A percentile compares a stretch with the other conserved stretches of the same genome.
Conservation (phyloP, 2,329 filamentous ascomycete genomes). For the Dactylellina parvicollis region DNA sequence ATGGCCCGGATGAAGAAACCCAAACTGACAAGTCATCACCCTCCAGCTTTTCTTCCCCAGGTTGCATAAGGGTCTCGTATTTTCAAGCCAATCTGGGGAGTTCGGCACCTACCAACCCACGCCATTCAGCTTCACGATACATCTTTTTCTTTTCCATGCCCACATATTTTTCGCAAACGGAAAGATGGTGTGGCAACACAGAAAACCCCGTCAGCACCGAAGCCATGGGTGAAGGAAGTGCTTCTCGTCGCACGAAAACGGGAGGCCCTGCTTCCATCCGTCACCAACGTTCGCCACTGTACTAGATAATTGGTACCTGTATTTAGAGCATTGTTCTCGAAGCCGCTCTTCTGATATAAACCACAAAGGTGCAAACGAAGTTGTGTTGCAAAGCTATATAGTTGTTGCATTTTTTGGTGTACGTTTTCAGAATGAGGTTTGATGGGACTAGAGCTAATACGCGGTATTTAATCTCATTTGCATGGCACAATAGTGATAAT, state of each 20-base stretch:
- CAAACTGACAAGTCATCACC: neutral
- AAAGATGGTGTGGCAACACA: constrained; percentile 32
- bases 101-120: neutral
- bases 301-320: constrained; percentile 3
- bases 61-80: constrained; percentile 22
- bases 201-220: neutral
- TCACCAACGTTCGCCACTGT: constrained; percentile 24
- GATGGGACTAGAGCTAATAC: too few species aligned
- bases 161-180: neutral
- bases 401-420: too few species aligned
- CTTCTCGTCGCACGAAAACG: constrained; percentile 45
- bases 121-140: neutral
- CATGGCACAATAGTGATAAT: too few species aligned
- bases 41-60: neutral
- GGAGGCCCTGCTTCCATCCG: constrained; percentile 12
- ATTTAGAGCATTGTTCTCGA: constrained; percentile 13
- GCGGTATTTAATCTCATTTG: too few species aligned
- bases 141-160: neutral
- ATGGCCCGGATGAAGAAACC: constrained; percentile 31
- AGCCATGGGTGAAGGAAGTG: neutral
- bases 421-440: too few species aligned
- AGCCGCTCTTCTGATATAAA: neutral
- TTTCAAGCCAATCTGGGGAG: neutral
- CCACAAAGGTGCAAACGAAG: too few species aligned
- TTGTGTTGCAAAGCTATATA: too few species aligned